phyloP scores from a whole-genome alignment of 2,329 filamentous ascomycete genomes.

The Exophiala sideris region DNA sequence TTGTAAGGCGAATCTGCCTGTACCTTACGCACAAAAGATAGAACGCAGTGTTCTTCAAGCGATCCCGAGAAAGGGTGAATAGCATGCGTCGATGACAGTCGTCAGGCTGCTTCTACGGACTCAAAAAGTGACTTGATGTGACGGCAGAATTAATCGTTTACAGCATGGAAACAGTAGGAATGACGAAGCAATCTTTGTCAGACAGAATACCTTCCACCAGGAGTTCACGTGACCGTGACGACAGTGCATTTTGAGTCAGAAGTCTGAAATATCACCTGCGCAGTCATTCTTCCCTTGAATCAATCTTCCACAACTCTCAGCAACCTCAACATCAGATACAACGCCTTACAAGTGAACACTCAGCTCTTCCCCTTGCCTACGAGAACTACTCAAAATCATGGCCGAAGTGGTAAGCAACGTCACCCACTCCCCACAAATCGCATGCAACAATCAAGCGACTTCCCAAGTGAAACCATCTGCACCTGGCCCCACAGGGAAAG shows the following conservation, averaged over 20 bases:
- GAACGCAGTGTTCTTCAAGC: background rate
- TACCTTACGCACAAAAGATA: background rate
- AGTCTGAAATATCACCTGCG: background rate
- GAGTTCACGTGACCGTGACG: slow-evolving; percentile 14
- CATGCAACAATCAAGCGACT: slow-evolving; percentile 10
- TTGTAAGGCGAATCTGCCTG: background rate
- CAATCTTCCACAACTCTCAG: slow-evolving; percentile 4
- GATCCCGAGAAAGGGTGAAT: background rate
- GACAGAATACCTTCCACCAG: background rate
- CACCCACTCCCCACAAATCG: slow-evolving; percentile 22
- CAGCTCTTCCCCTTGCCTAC: background rate
- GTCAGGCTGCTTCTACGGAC: too few species aligned
- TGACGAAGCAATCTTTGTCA: background rate
- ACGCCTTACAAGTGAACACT: slow-evolving; percentile 1
- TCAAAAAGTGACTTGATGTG: too few species aligned
- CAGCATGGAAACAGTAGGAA: too few species aligned
- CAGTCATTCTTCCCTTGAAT: background rate
- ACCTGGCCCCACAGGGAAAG: slow-evolving; percentile 19
- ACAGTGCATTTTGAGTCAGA: background rate
- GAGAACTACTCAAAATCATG: slow-evolving; percentile 19
- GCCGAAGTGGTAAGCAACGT: slow-evolving; percentile 29
- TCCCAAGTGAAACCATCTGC: slow-evolving; percentile 22
- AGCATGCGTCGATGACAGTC: too few species aligned
- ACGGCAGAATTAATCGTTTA: background rate
- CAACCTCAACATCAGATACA: slow-evolving; percentile 1